phyloP scores from a whole-genome alignment of 2,329 filamentous ascomycete genomes.

The Diplodia sapinea region DNA sequence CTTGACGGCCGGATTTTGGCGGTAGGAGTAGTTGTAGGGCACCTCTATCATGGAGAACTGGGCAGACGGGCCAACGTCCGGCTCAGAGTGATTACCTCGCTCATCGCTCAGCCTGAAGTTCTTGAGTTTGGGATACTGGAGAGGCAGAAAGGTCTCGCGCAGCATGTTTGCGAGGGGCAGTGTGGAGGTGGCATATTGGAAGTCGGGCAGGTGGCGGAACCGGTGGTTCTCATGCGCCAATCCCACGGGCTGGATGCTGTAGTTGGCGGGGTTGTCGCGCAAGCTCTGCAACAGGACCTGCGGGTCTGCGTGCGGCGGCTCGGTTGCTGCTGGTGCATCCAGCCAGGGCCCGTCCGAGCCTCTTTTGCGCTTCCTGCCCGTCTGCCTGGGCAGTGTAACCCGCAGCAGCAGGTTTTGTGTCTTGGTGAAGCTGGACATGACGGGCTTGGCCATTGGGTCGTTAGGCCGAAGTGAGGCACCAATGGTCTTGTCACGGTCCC shows the following conservation, averaged over 20 bases:
- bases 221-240: constrained; percentile 80
- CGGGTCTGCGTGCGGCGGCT: constrained; percentile 32
- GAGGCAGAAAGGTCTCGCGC: constrained; percentile 71
- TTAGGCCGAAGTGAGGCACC: constrained; percentile 80
- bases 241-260: constrained; percentile 73
- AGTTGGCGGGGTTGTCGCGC: constrained; percentile 71
- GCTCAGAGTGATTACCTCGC: constrained; percentile 62
- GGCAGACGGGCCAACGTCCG: constrained; percentile 78
- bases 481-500: constrained; percentile 49
- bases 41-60: constrained; percentile 76
- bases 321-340: constrained; percentile 20
- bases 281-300: constrained; percentile 65
- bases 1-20: constrained; percentile 81
- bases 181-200: constrained; percentile 75
- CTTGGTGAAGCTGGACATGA: constrained; percentile 75
- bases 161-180: constrained; percentile 75
- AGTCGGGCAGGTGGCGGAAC: constrained; percentile 85
- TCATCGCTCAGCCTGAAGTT: constrained; percentile 61
- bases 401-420: constrained; percentile 87
- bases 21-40: constrained; percentile 77
- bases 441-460: constrained; percentile 77
- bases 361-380: constrained; percentile 82
- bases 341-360: constrained; percentile 72
- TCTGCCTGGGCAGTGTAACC: constrained; percentile 83
- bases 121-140: constrained; percentile 66